These are phyloP conservation scores for Chlorophyllum brunneum DNA, from an alignment of 768 basidiomycete genomes.

Conservation along the genomic window DNA sequence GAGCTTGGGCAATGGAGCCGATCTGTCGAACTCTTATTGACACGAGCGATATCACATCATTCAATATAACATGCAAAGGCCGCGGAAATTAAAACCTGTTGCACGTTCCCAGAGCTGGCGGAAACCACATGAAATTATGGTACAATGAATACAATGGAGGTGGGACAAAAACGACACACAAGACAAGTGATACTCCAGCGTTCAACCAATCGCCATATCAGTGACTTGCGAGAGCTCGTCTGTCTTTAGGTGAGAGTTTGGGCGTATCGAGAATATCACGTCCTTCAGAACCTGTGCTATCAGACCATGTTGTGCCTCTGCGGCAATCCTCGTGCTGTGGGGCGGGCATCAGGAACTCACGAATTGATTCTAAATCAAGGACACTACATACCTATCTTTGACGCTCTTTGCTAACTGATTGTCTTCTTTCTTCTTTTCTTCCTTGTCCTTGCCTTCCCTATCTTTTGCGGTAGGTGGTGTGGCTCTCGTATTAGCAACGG, in stretches of 20 bases:
- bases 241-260: slow-evolving; percentile 24
- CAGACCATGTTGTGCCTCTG: slow-evolving; percentile 91
- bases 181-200: no score
- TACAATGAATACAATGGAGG: no score
- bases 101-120: no score
- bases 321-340: slow-evolving; percentile 77
- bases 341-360: not conserved
- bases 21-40: no score
- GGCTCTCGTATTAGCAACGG: slow-evolving; percentile 57
- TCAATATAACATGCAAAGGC: no score
- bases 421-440: slow-evolving; percentile 80
- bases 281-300: slow-evolving; percentile 94
- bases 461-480: slow-evolving; percentile 51
- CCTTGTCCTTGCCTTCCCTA: slow-evolving; percentile 49
- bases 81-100: no score
- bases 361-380: not conserved
- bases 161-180: no score
- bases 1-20: no score
- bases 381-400: slow-evolving; percentile 68
- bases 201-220: slow-evolving; percentile 46
- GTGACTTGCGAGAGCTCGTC: slow-evolving; percentile 34
- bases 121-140: no score
- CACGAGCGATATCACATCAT: no score
- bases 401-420: slow-evolving; percentile 86
- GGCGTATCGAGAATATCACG: slow-evolving; percentile 74